These are phyloP conservation scores for Rhinocladiella similis DNA, from an alignment of 2,329 filamentous ascomycete species.

Conservation along the genomic window DNA sequence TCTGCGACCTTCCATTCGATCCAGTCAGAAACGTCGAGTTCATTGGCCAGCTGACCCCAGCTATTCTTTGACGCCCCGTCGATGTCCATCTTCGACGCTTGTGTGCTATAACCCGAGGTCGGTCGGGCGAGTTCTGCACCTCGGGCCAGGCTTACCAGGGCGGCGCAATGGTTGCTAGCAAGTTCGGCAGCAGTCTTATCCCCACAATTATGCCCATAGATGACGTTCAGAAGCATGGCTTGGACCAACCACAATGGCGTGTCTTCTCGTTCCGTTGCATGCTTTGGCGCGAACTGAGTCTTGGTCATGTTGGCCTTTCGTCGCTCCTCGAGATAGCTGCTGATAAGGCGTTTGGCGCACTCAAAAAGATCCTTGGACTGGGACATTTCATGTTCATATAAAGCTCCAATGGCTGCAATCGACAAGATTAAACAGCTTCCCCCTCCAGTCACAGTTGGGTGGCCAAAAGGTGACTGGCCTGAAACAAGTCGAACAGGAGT, in stretches of 20 bases:
- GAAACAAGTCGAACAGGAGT: slow-evolving; percentile 60
- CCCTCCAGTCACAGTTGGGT: slow-evolving; percentile 65
- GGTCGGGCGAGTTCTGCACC: slow-evolving; percentile 74
- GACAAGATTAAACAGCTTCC: slow-evolving; percentile 83
- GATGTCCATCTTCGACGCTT: slow-evolving; percentile 33
- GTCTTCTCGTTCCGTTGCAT: slow-evolving; percentile 43
- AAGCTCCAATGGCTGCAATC: slow-evolving; percentile 81
- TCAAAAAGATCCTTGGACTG: slow-evolving; percentile 86
- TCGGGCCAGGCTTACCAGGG: slow-evolving; percentile 84
- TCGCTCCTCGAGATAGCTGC: slow-evolving; percentile 86
- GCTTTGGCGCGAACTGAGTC: slow-evolving; percentile 49
- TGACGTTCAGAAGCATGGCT: slow-evolving; percentile 92
- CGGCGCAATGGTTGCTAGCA: slow-evolving; percentile 86
- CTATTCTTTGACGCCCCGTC: slow-evolving; percentile 46
- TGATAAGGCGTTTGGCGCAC: slow-evolving; percentile 92
- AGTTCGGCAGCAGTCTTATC: slow-evolving; percentile 90
- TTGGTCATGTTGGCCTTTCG: slow-evolving; percentile 78
- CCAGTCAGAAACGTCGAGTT: slow-evolving; percentile 71
- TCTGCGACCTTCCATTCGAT: slow-evolving; percentile 83
- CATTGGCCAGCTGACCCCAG: slow-evolving; percentile 39
- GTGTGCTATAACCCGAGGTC: slow-evolving; percentile 23
- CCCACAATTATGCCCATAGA: slow-evolving; percentile 92
- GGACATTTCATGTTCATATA: slow-evolving; percentile 82
- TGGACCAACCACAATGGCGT: slow-evolving; percentile 93
- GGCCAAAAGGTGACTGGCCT: slow-evolving; percentile 51